Conservation (phyloP, 2,329 filamentous ascomycete genomes). For the Pseudocercospora musae region DNA sequence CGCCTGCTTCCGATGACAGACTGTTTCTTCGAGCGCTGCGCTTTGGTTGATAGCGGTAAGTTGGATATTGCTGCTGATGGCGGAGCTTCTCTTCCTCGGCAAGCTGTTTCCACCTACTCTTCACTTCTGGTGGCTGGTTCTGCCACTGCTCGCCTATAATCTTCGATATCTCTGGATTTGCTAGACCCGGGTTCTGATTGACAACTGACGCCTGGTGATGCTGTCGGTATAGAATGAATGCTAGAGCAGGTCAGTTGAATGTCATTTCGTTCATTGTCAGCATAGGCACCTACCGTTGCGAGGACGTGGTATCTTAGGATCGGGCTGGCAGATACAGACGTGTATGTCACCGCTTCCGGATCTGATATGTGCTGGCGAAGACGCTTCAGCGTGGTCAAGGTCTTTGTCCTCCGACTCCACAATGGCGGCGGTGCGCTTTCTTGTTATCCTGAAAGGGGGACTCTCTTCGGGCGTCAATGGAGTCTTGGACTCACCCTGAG, state of each 20-base stretch:
- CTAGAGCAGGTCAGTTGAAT: conserved; percentile 50
- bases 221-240: conserved; percentile 96
- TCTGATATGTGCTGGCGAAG: conserved; percentile 30
- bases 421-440: conserved; percentile 33
- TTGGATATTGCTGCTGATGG: conserved; percentile 85
- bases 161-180: conserved; percentile 95
- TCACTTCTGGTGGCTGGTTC: conserved; percentile 67
- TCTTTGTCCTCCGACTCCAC: conserved; percentile 34
- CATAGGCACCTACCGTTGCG: conserved; percentile 60
- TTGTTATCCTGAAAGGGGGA: conserved; percentile 33
- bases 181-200: conserved; percentile 76
- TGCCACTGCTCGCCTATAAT: conserved; percentile 95
- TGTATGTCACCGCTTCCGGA: conserved; percentile 44
- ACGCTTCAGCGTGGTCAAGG: conserved; percentile 21
- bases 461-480: conserved; percentile 38
- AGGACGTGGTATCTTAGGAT: conserved; percentile 68
- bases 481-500: conserved; percentile 26
- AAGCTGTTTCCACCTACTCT: conserved; percentile 81
- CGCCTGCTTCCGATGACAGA: conserved; percentile 31
- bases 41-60: conserved; percentile 90
- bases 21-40: conserved; percentile 46
- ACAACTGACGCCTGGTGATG: conserved; percentile 83
- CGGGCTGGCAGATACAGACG: conserved; percentile 67
- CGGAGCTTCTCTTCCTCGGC: conserved; percentile 91
- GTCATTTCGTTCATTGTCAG: not conserved